Base-by-base conservation (phyloP, 805 yeast species). In the Blastobotrys parvus region DNA sequence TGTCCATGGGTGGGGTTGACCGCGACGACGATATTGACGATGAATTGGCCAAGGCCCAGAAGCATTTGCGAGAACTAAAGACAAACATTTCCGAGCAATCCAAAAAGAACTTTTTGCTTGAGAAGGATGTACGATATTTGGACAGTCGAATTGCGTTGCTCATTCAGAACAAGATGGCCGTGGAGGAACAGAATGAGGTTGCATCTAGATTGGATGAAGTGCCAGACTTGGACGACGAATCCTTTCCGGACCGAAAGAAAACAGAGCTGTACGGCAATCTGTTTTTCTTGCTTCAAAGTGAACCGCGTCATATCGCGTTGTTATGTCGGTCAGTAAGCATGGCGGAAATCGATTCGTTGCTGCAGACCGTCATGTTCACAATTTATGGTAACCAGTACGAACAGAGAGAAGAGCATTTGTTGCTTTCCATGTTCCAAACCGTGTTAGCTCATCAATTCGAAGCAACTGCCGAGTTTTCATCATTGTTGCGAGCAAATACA, bases 381-480 rank as follows among this genome's bases (percentile, higher is more conserved):
- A 56, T 65, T 35, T 65, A 58, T 45, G 69, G 69, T n/a, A 65
- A 64, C 46, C 69, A 65, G 48, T 62, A 63, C 48, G 68, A 64
- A 43, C 62, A 60, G 45, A 59, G 68, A 21, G 69, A 65, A 49
- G 69, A 65, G 54, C 64, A 61, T 38, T 46, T 63, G 36, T 43
- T 63, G 42, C 51, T 65, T 34, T 50, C 61, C n/a, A 58, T 64
- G 62, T 62, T 65, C 40, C 67, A 61, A 45, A 57, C 59, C 10
- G 68, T 64, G 1, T 47, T 64, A 41, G 59, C 67, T 3, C 43
- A 54, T 29, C 67, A 64, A 44, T 64, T 65, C 39, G 68, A 65
- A 5, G 38, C 52, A 23, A 51, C 65, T 3, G 44, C 55, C 13
- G 68, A 65, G 38, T 59, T 61, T 35, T 50, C 62, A 2, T 58